These are phyloP conservation scores for Coix lacrymajobi DNA, from an alignment of 176 grass and related monocot species.

Conservation along the genomic window DNA sequence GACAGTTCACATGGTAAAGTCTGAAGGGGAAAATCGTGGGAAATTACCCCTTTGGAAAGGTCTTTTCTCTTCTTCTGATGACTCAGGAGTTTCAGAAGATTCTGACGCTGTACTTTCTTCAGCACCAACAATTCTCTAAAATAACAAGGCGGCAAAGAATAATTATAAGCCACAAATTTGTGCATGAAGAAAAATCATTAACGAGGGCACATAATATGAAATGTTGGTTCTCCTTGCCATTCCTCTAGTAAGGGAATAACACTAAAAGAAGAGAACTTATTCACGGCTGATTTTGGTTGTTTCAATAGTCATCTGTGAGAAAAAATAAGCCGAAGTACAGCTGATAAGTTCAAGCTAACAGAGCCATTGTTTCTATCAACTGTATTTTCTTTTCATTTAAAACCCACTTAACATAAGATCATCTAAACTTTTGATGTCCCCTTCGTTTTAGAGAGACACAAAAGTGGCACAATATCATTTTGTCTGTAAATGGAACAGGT, in stretches of 20 bases:
- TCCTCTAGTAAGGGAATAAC: neutral
- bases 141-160: constrained; percentile 16
- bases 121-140: constrained; percentile 67
- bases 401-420: neutral
- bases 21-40: neutral
- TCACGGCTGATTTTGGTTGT: too few relatives aligned
- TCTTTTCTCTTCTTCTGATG: constrained; percentile 58
- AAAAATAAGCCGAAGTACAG: too few relatives aligned
- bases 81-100: constrained; percentile 42
- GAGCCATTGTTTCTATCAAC: constrained; percentile 1
- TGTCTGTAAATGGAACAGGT: neutral
- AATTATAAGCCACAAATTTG: constrained; percentile 1
- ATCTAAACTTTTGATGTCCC: neutral
- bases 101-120: constrained; percentile 42
- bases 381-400: neutral
- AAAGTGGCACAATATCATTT: neutral
- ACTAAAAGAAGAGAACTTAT: neutral
- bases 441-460: neutral
- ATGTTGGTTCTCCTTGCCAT: neutral
- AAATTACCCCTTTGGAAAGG: constrained; percentile 64
- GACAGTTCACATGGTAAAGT: neutral
- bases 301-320: too few relatives aligned
- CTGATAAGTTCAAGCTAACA: too few relatives aligned
- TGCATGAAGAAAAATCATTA: neutral
- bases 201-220: neutral